phyloP scores from a whole-genome alignment of 1,284 basidiomycete species.

The Stygiomarasmius scandens region DNA sequence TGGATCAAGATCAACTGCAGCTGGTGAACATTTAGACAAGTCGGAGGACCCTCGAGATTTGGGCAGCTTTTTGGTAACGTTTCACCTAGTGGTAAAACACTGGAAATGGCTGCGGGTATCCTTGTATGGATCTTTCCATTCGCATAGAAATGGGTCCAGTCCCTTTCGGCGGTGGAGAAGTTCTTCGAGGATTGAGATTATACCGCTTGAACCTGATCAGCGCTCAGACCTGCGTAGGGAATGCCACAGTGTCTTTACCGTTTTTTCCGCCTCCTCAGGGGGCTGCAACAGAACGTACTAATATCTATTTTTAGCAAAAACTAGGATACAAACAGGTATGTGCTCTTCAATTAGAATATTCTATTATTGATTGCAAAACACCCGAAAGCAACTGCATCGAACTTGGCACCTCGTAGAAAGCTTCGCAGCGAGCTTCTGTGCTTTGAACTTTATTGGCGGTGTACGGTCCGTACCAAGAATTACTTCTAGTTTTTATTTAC shows the following conservation, averaged over 20 bases:
- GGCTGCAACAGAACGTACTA: constrained; percentile 47
- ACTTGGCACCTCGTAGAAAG: constrained; percentile 80
- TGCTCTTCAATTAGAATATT: background rate
- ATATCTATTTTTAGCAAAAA: constrained; percentile 59
- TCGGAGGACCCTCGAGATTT: constrained; percentile 32
- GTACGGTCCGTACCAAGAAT: constrained; percentile 57
- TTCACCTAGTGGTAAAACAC: constrained; percentile 58
- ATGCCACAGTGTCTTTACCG: constrained; percentile 68
- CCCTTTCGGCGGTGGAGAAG: constrained; percentile 27
- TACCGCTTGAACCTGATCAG: constrained; percentile 95
- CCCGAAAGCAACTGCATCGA: constrained; percentile 73
- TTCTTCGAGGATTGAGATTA: constrained; percentile 79
- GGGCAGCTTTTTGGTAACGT: constrained; percentile 69
- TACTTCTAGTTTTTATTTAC: background rate
- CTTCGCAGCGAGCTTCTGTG: constrained; percentile 83
- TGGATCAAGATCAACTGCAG: constrained; percentile 61
- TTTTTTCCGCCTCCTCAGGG: constrained; percentile 39
- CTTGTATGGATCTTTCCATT: constrained; percentile 36
- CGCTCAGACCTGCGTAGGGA: constrained; percentile 95
- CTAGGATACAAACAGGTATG: constrained; percentile 82
- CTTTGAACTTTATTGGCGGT: constrained; percentile 84
- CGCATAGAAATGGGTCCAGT: constrained; percentile 29
- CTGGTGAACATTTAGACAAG: constrained; percentile 53
- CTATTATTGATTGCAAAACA: background rate
- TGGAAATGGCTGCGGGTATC: constrained; percentile 90